Evolutionary conservation across 495 filamentous ascomycete genomes (phyloP).

Genomic region (Staphylotrichum longicolle): DNA sequence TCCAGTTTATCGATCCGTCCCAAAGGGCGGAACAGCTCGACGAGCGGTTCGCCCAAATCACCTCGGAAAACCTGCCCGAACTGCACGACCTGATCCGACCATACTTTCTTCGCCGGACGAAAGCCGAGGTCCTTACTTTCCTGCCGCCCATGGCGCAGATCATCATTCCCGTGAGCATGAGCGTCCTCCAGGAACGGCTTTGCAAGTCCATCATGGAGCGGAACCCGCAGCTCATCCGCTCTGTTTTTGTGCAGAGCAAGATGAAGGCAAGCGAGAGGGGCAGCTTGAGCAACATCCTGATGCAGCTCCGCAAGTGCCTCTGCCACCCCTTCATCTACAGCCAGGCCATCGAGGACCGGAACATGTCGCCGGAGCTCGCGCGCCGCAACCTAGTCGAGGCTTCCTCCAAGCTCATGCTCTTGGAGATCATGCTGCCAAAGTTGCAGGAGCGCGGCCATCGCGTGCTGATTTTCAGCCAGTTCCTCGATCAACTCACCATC

Average conservation of each 20-base stretch:
- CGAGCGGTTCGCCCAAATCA: conserved; percentile 67
- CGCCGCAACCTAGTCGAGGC: conserved; percentile 86
- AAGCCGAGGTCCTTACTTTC: conserved; percentile 82
- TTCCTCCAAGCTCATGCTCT: conserved; percentile 80
- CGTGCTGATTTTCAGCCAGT: conserved; percentile 95
- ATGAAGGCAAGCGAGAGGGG: conserved; percentile 67
- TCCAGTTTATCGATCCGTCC: conserved; percentile 79
- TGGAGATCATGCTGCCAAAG: conserved; percentile 89
- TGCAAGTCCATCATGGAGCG: conserved; percentile 91
- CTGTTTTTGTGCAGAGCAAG: conserved; percentile 68
- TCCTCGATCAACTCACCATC: conserved; percentile 82
- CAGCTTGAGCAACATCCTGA: conserved; percentile 86
- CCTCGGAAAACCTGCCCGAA: conserved; percentile 71
- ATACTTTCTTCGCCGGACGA: conserved; percentile 72
- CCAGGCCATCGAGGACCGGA: conserved; percentile 78
- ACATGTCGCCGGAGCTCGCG: conserved; percentile 47
- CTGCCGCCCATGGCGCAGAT: conserved; percentile 91
- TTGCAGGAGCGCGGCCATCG: conserved; percentile 84
- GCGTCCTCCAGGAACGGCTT: conserved; percentile 84
- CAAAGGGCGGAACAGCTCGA: conserved; percentile 72
- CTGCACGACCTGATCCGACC: conserved; percentile 84
- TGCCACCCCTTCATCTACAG: conserved; percentile 97
- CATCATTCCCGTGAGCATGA: conserved; percentile 92
- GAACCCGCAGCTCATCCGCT: conserved; percentile 82
- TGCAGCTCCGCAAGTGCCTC: conserved; percentile 92